These are phyloP conservation scores for Agaricus blazei DNA, from an alignment of 768 basidiomycete species.

Conservation along the genomic window DNA sequence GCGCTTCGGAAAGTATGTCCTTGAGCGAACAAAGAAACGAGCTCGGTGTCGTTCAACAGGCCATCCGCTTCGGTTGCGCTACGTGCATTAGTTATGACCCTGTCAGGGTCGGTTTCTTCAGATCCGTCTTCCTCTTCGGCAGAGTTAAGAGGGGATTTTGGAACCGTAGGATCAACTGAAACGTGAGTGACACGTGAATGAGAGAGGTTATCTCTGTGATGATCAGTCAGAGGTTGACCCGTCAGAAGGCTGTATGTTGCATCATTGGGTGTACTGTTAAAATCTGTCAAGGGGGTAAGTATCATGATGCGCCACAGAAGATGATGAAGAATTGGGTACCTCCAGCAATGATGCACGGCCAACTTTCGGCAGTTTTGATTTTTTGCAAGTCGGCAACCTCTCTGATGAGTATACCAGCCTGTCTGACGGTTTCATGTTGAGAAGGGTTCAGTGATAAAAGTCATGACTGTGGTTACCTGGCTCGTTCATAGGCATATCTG, in stretches of 20 bases:
- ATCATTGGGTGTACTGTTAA: constrained; percentile 85
- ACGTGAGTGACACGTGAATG: constrained; percentile 69
- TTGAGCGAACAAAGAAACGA: constrained; percentile 42
- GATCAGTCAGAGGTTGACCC: constrained; percentile 48
- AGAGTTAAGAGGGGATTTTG: constrained; percentile 17
- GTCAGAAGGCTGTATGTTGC: constrained; percentile 76
- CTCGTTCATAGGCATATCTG: constrained; percentile 80
- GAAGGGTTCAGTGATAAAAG: not conserved
- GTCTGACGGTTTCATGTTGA: constrained; percentile 37
- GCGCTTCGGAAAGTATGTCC: constrained; percentile 49
- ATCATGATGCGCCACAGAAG: not conserved
- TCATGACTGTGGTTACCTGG: constrained; percentile 41
- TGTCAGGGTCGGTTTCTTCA: constrained; percentile 60
- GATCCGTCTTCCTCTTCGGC: constrained; percentile 35
- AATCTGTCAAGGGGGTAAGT: constrained; percentile 48
- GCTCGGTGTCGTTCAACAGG: constrained; percentile 54
- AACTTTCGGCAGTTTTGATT: constrained; percentile 37
- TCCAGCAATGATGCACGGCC: constrained; percentile 84
- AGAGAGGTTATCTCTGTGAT: constrained; percentile 48
- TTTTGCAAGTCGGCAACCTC: constrained; percentile 52
- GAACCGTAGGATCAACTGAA: constrained; percentile 60
- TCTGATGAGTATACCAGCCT: constrained; percentile 69
- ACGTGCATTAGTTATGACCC: constrained; percentile 71
- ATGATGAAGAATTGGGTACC: constrained; percentile 40
- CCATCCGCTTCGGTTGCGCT: constrained; percentile 56